Evolutionary conservation across 2,329 filamentous ascomycete species (phyloP), one percentile per base, ranked within the genome.

Genomic region (Botrytis medusae): DNA sequence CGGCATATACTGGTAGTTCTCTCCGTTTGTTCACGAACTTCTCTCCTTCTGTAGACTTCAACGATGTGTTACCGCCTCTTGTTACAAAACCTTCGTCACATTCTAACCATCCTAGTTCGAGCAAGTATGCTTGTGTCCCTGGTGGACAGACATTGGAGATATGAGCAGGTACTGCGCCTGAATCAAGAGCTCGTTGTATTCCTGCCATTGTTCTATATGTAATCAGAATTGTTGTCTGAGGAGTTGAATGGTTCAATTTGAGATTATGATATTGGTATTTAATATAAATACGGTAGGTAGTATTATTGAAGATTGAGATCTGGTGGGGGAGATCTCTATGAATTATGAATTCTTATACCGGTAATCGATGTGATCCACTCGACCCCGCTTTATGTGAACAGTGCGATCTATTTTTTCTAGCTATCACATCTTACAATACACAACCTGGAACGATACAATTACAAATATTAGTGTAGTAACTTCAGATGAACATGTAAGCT

Each of bases 121-220:
- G 77, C 22, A 86, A 78, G 77, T 84, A 83, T 79, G 86, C 84
- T 77, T 84, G 85, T 8, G 84, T 86, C 10, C 84, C 84, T 18
- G 77, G 74, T 0, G 84, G 84, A 74, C 83, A 85, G 65, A 78
- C 75, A 59, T 79, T 79, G 16, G 77, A 77, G 29, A 79, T 62
- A 34, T 76, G 77, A 18, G 61, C 59, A 0, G 76, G 77, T 10
- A 79, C 76, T 2, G 78, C 77, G 22, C 78, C 77, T 22, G 74
- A 46, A 44, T 77, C 73, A 32, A 79, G 74, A 22, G 76, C 75
- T 67, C 74, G 72, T 72, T 78, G 78, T 48, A 78, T 78, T 57
- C 32, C 77, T 72, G 78, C 71, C 76, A 78, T 78, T 34, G 14
- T 72, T 60, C 25, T n/a, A 25, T 61, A 22, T 59, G 63, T n/a